A percentile compares a stretch with the other conserved stretches of the same genome.
Conservation (phyloP, 1,139 yeast genomes). For the Kodamaea derodonti region DNA sequence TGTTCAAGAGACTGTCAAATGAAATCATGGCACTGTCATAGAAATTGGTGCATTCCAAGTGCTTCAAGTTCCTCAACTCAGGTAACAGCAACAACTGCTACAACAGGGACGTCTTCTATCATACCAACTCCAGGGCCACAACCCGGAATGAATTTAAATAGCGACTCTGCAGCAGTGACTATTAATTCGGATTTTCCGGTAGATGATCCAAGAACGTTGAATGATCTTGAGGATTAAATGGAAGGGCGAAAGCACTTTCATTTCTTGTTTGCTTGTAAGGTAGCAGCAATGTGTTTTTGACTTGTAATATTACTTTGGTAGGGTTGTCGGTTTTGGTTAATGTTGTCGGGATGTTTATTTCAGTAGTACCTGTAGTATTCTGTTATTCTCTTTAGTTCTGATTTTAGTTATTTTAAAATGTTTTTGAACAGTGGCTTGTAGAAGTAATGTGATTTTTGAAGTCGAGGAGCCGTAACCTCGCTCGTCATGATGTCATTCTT, state of each 20-base stretch:
- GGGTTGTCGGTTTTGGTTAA: too few relatives aligned
- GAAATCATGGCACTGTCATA: conserved; percentile 87
- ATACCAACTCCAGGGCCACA: background rate
- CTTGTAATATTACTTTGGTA: too few relatives aligned
- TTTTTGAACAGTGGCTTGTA: background rate
- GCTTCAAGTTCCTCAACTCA: conserved; percentile 21
- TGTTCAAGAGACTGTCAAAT: conserved; percentile 92
- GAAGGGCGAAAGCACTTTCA: too few relatives aligned
- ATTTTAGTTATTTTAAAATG: conserved; percentile 1
- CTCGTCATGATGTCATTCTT: too few relatives aligned
- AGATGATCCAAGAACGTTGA: background rate
- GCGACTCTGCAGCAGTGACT: conserved; percentile 1
- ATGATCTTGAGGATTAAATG: too few relatives aligned
- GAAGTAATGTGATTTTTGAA: too few relatives aligned
- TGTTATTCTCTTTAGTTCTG: background rate
- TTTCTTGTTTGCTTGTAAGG: too few relatives aligned
- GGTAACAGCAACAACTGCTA: conserved; percentile 10
- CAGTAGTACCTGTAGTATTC: conserved; percentile 1
- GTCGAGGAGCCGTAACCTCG: too few relatives aligned
- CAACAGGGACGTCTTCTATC: background rate
- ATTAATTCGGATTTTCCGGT: background rate
- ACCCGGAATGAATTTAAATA: background rate
- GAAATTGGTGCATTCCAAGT: conserved; percentile 85
- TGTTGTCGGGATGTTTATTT: conserved; percentile 2
- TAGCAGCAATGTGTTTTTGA: too few relatives aligned